Conservation (phyloP, 2,329 filamentous ascomycete genomes). For the Davidsoniella virescens region DNA sequence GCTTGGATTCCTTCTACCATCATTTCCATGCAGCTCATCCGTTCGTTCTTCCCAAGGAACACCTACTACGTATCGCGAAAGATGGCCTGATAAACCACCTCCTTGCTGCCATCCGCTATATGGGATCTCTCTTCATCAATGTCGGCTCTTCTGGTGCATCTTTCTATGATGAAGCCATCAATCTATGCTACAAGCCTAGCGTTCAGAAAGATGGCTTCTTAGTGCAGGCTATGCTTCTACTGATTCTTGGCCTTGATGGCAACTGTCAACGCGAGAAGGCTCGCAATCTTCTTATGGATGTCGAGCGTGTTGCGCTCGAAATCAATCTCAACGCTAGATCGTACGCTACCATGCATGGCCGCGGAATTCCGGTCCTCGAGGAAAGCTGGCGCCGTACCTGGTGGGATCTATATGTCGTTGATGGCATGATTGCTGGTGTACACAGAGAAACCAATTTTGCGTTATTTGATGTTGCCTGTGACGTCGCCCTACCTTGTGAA, state of each 20-base stretch:
- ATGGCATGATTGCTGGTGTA: constrained; percentile 71
- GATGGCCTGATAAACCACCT: constrained; percentile 33
- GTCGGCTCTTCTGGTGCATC: constrained; percentile 28
- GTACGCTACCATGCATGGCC: constrained; percentile 48
- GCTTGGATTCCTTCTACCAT: constrained; percentile 41
- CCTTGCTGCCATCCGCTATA: constrained; percentile 37
- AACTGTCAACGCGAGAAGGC: constrained; percentile 55
- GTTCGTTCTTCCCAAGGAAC: constrained; percentile 37
- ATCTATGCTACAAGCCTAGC: constrained; percentile 30
- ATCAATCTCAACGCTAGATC: constrained; percentile 57
- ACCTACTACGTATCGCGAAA: constrained; percentile 31
- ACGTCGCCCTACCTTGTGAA: constrained; percentile 66
- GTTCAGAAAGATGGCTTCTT: constrained; percentile 41
- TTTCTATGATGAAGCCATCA: constrained; percentile 42
- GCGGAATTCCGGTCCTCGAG: constrained; percentile 50
- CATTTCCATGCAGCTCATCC: constrained; percentile 43
- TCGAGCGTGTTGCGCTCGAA: constrained; percentile 56
- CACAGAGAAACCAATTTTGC: constrained; percentile 54
- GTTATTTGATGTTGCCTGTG: constrained; percentile 48
- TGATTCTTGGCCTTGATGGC: constrained; percentile 64
- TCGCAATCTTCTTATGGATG: constrained; percentile 47
- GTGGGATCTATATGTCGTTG: constrained; percentile 73
- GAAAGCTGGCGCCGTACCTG: constrained; percentile 80
- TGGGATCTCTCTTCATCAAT: constrained; percentile 40
- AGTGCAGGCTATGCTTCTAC: constrained; percentile 63